phyloP scores from a whole-genome alignment of 768 basidiomycete species.

The Serpula lacrymans region DNA sequence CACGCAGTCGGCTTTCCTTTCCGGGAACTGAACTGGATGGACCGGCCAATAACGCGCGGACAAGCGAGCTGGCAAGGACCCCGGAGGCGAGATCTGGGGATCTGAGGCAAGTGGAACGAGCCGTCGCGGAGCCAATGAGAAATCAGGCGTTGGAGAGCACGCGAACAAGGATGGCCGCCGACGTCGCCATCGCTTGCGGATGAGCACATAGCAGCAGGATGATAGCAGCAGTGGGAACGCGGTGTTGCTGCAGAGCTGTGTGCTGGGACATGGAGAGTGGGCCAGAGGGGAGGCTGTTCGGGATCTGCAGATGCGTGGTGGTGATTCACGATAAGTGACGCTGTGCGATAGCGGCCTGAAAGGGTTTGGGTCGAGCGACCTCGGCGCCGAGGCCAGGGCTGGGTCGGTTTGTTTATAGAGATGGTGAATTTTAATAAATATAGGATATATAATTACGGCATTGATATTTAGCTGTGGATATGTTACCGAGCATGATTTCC shows the following conservation, averaged over 20 bases:
- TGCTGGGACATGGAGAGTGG: too few relatives aligned
- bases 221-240: conserved; percentile 25
- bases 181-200: background rate
- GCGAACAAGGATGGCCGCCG: conserved; percentile 1
- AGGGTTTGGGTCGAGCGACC: conserved; percentile 26
- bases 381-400: conserved; percentile 41
- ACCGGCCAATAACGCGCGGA: too few relatives aligned
- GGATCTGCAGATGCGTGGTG: conserved; percentile 20
- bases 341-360: conserved; percentile 27
- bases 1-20: conserved; percentile 3
- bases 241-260: conserved; percentile 17
- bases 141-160: conserved; percentile 5
- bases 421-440: conserved; percentile 19
- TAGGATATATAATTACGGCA: conserved; percentile 21
- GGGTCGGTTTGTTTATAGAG: conserved; percentile 12
- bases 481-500: conserved; percentile 38
- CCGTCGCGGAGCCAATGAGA: background rate
- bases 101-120: background rate
- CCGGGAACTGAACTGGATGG: conserved; percentile 18
- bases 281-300: conserved; percentile 30
- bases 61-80: conserved; percentile 27
- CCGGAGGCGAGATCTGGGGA: too few relatives aligned
- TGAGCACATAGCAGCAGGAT: conserved; percentile 5
- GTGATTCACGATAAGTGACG: conserved; percentile 23
- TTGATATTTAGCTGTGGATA: too few relatives aligned